phyloP scores from a whole-genome alignment of 2,329 filamentous ascomycete genomes.

The Sarocladium brachiariae region DNA sequence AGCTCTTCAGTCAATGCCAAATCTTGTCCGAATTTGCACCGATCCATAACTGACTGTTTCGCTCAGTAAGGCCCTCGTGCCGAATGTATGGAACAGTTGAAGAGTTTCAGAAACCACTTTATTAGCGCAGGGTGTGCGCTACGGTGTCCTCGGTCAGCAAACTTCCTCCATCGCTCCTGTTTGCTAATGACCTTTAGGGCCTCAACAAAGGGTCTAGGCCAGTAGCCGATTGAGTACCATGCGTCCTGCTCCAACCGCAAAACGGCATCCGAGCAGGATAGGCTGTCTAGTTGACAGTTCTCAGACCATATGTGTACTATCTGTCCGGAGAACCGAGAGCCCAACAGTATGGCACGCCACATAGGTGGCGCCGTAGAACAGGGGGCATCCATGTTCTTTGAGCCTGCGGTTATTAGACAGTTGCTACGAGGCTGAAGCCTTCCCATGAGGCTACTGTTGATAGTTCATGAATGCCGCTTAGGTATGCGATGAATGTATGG shows the following conservation, averaged over 20 bases:
- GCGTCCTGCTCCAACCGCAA: too few relatives aligned
- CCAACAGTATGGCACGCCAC: not conserved
- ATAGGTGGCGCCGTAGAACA: not conserved
- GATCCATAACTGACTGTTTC: not conserved
- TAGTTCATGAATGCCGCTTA: too few relatives aligned
- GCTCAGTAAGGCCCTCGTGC: conserved; percentile 6
- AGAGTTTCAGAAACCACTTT: not conserved
- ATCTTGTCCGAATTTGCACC: not conserved
- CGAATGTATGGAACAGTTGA: not conserved
- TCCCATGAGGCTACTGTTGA: not conserved
- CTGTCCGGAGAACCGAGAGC: not conserved
- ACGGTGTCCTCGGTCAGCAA: too few relatives aligned
- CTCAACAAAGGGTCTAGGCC: too few relatives aligned
- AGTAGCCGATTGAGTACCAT: too few relatives aligned
- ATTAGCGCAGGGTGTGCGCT: not conserved
- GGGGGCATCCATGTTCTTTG: not conserved
- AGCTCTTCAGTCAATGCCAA: not conserved
- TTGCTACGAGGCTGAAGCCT: not conserved
- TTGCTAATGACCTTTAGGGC: too few relatives aligned
- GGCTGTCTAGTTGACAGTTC: too few relatives aligned
- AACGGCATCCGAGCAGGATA: too few relatives aligned
- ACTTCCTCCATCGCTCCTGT: not conserved
- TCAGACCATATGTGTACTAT: too few relatives aligned
- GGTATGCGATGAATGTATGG: too few relatives aligned
- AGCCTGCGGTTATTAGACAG: not conserved